phyloP scores from a whole-genome alignment of 1,284 basidiomycete genomes.

The Ganoderma sinense region DNA sequence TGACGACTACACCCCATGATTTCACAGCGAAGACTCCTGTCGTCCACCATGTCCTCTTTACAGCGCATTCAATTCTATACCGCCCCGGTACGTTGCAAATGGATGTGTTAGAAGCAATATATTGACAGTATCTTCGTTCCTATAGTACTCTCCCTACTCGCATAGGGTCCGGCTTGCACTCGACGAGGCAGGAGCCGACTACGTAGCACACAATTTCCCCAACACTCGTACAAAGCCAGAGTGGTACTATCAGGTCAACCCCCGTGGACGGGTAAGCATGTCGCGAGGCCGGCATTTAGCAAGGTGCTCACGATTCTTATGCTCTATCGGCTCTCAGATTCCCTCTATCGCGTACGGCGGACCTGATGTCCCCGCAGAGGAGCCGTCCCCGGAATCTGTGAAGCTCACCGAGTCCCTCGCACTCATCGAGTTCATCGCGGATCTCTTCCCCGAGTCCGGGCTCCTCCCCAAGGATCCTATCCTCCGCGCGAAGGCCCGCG shows the following conservation, averaged over 20 bases:
- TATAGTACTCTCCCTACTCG: conserved; percentile 15
- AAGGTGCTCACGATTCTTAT: background rate
- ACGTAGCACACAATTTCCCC: conserved; percentile 30
- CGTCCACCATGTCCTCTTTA: background rate
- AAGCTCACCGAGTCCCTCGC: conserved; percentile 9
- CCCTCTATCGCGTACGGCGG: conserved; percentile 67
- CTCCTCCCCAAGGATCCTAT: conserved; percentile 2
- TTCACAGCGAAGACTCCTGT: background rate
- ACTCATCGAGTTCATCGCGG: conserved; percentile 10
- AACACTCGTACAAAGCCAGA: conserved; percentile 46
- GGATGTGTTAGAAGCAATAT: background rate
- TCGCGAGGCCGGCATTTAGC: background rate
- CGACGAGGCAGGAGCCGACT: conserved; percentile 31
- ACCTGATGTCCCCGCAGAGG: conserved; percentile 49
- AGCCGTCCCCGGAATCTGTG: conserved; percentile 26
- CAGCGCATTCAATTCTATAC: conserved; percentile 2
- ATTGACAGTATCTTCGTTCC: background rate
- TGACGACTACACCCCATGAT: background rate
- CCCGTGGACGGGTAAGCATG: conserved; percentile 15
- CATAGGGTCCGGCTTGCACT: conserved; percentile 23
- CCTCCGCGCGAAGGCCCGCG: conserved; percentile 1
- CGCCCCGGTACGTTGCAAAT: background rate
- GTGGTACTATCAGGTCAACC: conserved; percentile 46
- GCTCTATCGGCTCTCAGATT: conserved; percentile 35
- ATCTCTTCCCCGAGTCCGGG: conserved; percentile 2